Conservation (phyloP, 2,329 filamentous ascomycete genomes). For the Penicillium sp. region DNA sequence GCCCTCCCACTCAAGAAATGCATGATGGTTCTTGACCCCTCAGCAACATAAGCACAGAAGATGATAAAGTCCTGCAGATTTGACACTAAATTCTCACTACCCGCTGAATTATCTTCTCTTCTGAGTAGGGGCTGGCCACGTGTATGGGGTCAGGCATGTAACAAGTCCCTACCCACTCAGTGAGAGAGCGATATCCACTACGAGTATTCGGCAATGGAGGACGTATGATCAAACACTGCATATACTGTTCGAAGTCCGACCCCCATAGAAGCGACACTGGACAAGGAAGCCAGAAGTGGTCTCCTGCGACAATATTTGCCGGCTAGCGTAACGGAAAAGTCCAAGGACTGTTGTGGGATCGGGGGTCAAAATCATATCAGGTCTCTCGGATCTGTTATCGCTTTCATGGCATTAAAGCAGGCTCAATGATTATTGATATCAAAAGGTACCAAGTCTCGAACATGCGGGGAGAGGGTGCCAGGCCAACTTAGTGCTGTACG, state of each 20-base stretch:
- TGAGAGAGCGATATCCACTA: neutral
- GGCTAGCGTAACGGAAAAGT: neutral
- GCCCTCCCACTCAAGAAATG: neutral
- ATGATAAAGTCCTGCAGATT: neutral
- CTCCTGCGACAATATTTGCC: neutral
- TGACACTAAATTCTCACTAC: neutral
- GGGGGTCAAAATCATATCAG: neutral
- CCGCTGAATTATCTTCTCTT: neutral
- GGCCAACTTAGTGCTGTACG: neutral
- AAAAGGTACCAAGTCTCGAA: neutral
- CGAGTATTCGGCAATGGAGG: neutral
- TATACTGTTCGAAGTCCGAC: neutral
- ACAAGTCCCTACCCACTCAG: neutral
- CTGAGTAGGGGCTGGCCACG: neutral
- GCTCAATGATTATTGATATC: neutral
- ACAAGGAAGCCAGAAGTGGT: neutral
- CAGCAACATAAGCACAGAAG: neutral
- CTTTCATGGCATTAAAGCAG: neutral
- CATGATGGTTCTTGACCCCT: neutral
- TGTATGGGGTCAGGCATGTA: neutral
- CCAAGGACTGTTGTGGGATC: neutral
- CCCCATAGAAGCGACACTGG: neutral
- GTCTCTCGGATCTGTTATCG: neutral
- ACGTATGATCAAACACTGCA: too few species aligned
- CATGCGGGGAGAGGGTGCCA: neutral